Conservation (phyloP, 2,329 filamentous ascomycete species). For the Triangularia verruculosa region DNA sequence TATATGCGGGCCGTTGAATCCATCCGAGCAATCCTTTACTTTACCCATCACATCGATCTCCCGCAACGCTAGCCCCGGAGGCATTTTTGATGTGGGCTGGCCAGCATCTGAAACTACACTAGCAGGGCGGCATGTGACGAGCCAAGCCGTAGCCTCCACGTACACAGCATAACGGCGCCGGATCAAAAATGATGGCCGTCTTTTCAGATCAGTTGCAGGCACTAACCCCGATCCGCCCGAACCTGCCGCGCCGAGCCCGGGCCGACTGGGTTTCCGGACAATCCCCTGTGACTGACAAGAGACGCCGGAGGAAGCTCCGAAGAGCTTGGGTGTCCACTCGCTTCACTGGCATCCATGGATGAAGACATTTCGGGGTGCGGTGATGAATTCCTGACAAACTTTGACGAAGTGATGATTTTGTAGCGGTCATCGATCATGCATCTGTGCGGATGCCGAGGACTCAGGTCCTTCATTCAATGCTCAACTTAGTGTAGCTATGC, state of each 20-base stretch:
- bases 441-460: neutral
- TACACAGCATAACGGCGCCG: constrained; percentile 16
- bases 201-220: constrained; percentile 15
- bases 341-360: neutral
- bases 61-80: constrained; percentile 1
- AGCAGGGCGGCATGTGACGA: constrained; percentile 7
- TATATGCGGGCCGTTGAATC: neutral
- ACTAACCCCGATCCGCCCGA: constrained; percentile 18
- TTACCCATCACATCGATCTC: constrained; percentile 5
- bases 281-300: neutral
- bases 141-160: constrained; percentile 2
- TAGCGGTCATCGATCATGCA: neutral
- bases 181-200: constrained; percentile 1
- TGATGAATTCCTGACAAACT: neutral
- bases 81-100: neutral
- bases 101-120: neutral
- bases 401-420: neutral
- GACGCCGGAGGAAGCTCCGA: neutral
- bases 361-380: neutral
- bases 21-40: neutral
- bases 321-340: neutral
- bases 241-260: constrained; percentile 16
- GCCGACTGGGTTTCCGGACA: neutral
- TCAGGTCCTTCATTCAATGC: constrained; percentile 1
- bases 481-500: neutral